These are phyloP conservation scores for Hypoxylon sp. DNA, from an alignment of 2,329 filamentous ascomycete genomes.

Conservation along the genomic window DNA sequence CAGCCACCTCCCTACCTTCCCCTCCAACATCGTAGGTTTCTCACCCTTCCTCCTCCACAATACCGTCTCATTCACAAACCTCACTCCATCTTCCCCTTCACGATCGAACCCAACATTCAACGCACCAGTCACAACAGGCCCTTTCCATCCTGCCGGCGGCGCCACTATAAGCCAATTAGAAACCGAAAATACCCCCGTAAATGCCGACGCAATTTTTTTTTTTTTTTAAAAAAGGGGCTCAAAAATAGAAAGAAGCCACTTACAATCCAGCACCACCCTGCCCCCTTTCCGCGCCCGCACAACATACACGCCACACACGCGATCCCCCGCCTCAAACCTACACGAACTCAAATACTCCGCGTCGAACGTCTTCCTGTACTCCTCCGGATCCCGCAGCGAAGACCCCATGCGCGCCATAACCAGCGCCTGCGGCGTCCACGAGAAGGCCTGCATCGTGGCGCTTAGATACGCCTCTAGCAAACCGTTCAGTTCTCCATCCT, in stretches of 20 bases:
- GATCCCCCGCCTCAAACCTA: constrained; percentile 42
- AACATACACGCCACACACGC: constrained; percentile 50
- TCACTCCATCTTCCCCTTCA: constrained; percentile 54
- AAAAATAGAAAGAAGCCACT: neutral
- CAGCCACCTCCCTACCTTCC: constrained; percentile 43
- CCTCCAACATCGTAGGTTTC: constrained; percentile 46
- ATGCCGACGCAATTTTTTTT: too few species aligned
- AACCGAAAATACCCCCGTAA: neutral
- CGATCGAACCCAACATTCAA: constrained; percentile 51
- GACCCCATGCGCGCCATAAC: constrained; percentile 44
- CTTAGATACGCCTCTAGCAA: constrained; percentile 45
- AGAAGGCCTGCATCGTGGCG: constrained; percentile 46
- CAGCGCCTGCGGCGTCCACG: constrained; percentile 48
- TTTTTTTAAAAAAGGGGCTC: neutral
- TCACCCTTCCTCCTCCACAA: constrained; percentile 55
- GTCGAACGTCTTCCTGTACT: constrained; percentile 24
- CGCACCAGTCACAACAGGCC: constrained; percentile 41
- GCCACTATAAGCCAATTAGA: constrained; percentile 12
- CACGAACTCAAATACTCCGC: constrained; percentile 26
- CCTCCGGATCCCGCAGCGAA: constrained; percentile 35
- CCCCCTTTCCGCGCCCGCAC: constrained; percentile 30
- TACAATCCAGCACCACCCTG: constrained; percentile 39
- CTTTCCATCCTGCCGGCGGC: constrained; percentile 47
- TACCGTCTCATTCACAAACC: constrained; percentile 58
- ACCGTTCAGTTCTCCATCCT: neutral